These are phyloP conservation scores for Lyophyllum atratum DNA, from an alignment of 768 basidiomycete genomes.

Conservation along the genomic window DNA sequence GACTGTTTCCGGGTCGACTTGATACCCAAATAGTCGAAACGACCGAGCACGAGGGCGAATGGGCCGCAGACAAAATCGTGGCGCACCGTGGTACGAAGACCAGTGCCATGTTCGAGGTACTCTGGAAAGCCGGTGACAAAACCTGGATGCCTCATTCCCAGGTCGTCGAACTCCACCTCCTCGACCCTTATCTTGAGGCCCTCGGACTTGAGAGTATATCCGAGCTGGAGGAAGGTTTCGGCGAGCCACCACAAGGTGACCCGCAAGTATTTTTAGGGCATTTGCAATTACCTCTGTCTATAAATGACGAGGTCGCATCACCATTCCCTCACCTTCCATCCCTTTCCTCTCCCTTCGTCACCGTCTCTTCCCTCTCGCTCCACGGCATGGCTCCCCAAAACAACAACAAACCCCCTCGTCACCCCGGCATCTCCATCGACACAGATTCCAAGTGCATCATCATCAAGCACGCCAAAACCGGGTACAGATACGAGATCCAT, in stretches of 20 bases:
- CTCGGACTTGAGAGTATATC: neutral
- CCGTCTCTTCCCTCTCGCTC: too few species aligned
- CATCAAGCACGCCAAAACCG: too few species aligned
- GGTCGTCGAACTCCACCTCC: neutral
- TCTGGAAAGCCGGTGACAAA: constrained; percentile 5
- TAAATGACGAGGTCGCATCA: too few species aligned
- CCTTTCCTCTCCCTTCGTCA: neutral
- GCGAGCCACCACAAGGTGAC: neutral
- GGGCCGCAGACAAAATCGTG: constrained; percentile 5
- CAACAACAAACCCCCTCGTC: too few species aligned
- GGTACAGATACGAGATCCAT: too few species aligned
- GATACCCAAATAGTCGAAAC: neutral
- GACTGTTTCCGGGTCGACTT: constrained; percentile 23
- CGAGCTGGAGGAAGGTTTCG: neutral
- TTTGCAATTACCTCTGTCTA: neutral
- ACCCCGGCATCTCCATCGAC: too few species aligned
- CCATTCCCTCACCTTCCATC: neutral
- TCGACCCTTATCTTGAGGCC: constrained; percentile 1
- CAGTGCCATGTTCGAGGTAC: neutral
- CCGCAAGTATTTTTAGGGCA: neutral
- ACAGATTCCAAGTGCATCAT: too few species aligned
- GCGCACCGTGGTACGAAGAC: neutral
- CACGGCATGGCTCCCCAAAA: too few species aligned
- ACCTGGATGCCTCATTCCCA: constrained; percentile 2
- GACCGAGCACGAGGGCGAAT: neutral